Evolutionary conservation across 176 grass and related monocot genomes (phyloP).

Genomic region (Oropetium thomaeum): DNA sequence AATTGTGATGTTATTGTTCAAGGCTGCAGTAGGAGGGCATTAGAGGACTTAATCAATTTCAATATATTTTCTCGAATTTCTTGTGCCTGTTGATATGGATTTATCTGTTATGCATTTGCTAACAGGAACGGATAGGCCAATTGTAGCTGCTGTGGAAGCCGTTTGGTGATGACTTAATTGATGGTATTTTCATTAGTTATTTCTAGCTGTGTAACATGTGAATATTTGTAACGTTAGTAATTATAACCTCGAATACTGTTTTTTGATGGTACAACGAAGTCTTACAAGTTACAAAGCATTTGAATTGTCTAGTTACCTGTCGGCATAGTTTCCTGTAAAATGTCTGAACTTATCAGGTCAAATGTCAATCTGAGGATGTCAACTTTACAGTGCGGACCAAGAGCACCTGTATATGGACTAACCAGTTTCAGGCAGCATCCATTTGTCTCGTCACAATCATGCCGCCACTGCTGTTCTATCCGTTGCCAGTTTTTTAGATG

Average conservation of each 20-base stretch:
- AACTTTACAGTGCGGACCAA: too few relatives aligned
- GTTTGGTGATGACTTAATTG: not conserved
- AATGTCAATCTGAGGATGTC: too few relatives aligned
- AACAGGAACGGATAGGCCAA: slow-evolving; percentile 64
- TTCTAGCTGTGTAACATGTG: not conserved
- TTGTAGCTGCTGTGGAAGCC: slow-evolving; percentile 28
- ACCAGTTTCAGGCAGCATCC: too few relatives aligned
- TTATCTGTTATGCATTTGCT: not conserved
- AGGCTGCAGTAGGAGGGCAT: not conserved
- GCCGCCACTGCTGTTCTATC: too few relatives aligned
- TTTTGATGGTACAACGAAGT: too few relatives aligned
- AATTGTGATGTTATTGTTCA: not conserved
- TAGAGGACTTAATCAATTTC: not conserved
- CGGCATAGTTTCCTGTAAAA: too few relatives aligned
- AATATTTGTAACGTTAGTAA: not conserved
- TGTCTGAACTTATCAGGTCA: too few relatives aligned
- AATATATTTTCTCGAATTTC: not conserved
- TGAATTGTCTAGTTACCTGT: too few relatives aligned
- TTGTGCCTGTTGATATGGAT: slow-evolving; percentile 10
- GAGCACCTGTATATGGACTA: too few relatives aligned
- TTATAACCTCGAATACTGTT: not conserved
- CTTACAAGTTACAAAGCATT: too few relatives aligned
- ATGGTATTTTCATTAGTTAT: not conserved
- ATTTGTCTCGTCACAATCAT: too few relatives aligned
- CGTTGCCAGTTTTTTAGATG: too few relatives aligned